Conservation (phyloP, 1,139 yeast species). For the Arxiozyma heterogenica region DNA sequence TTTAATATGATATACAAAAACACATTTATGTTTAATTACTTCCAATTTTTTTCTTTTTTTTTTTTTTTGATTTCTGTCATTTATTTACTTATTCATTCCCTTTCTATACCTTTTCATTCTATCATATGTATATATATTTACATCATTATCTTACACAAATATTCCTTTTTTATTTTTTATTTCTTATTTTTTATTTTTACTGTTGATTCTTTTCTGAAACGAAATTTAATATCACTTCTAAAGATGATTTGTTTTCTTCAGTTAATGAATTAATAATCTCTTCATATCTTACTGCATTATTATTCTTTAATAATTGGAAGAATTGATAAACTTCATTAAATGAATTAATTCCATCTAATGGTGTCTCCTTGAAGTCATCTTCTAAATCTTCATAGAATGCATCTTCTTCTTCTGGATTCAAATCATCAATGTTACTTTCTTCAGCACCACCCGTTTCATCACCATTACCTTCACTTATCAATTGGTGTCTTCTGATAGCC, state of each 20-base stretch:
- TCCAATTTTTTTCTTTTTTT: no score
- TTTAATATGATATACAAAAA: neutral
- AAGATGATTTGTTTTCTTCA: slow-evolving; percentile 25
- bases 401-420: slow-evolving; percentile 33
- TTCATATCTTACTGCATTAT: slow-evolving; percentile 31
- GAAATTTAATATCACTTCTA: slow-evolving; percentile 28
- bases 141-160: no score
- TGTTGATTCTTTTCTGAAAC: slow-evolving; percentile 13
- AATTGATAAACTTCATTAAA: slow-evolving; percentile 38
- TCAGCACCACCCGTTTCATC: slow-evolving; percentile 26
- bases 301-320: slow-evolving; percentile 18
- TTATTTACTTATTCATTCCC: no score
- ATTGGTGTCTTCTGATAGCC: slow-evolving; percentile 60
- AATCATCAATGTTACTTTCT: slow-evolving; percentile 31
- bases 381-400: slow-evolving; percentile 41
- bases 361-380: slow-evolving; percentile 63
- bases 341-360: slow-evolving; percentile 65
- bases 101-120: no score
- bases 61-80: no score
- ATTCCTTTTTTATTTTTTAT: no score
- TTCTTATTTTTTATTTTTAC: no score
- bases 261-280: slow-evolving; percentile 24
- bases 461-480: slow-evolving; percentile 37
- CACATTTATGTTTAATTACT: neutral
- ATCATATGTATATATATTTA: no score